phyloP scores from a whole-genome alignment of 805 yeast species.

The Metschnikowia anglica region DNA sequence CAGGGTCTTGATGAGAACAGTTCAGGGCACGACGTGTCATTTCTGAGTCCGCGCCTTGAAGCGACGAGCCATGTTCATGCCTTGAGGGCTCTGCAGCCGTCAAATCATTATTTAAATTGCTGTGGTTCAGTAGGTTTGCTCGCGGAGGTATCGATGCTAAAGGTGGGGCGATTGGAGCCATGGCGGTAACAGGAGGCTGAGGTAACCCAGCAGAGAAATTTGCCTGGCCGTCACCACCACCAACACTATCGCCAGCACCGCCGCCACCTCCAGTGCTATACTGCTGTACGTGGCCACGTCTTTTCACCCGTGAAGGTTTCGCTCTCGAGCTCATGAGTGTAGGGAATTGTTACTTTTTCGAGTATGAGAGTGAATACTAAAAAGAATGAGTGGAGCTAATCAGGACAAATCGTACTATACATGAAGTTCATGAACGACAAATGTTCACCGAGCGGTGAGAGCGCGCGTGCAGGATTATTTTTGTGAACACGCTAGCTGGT shows the following conservation, averaged over 20 bases:
- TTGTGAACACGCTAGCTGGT: too few species aligned
- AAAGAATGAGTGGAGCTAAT: not conserved
- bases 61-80: too few species aligned
- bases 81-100: not conserved
- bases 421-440: not conserved
- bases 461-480: conserved; percentile 11
- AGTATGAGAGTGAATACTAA: not conserved
- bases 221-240: not conserved
- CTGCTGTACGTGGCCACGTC: conserved; percentile 20
- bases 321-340: conserved; percentile 18
- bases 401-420: too few species aligned
- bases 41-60: too few species aligned
- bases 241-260: not conserved
- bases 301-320: conserved; percentile 9
- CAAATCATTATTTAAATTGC: not conserved
- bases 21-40: too few species aligned
- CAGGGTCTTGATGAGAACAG: not conserved
- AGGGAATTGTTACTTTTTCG: not conserved
- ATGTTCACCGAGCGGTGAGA: conserved; percentile 3
- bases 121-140: not conserved
- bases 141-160: conserved; percentile 3
- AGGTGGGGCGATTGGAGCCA: not conserved
- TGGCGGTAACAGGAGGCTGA: not conserved
- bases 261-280: conserved; percentile 15
- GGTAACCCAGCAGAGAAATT: not conserved